Percentiles rank a stretch among this genome's conserved stretches.
These are phyloP conservation scores for Pistacia vera DNA, from an alignment of 345 rosid genomes.

Conservation along the genomic window DNA sequence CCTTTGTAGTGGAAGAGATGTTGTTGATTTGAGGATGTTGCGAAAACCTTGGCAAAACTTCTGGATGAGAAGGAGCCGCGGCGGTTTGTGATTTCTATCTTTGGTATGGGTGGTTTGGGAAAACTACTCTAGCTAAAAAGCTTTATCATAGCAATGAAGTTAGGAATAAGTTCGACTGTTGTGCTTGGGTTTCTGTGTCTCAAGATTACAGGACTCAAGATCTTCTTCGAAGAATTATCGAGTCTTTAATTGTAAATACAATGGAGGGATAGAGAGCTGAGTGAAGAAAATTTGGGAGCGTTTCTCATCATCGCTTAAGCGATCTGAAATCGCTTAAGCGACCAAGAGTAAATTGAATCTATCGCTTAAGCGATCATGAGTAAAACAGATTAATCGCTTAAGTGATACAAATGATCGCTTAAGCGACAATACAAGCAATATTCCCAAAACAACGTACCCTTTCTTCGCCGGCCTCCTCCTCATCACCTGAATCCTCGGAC, in stretches of 20 bases:
- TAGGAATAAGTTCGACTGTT: neutral
- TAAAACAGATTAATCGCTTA: too few relatives aligned
- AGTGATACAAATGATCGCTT: too few relatives aligned
- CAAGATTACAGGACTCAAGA: constrained; percentile 23
- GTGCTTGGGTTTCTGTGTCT: constrained; percentile 27
- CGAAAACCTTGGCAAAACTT: constrained; percentile 13
- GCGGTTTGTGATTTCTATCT: constrained; percentile 17
- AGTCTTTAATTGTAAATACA: neutral
- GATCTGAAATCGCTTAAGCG: too few relatives aligned
- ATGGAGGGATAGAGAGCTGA: neutral
- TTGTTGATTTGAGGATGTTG: constrained; percentile 16
- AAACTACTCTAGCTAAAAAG: constrained; percentile 27
- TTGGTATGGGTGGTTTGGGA: constrained; percentile 35
- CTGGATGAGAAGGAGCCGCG: neutral
- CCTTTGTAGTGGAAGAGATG: constrained; percentile 9
- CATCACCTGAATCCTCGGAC: too few relatives aligned
- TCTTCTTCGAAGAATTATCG: constrained; percentile 9
- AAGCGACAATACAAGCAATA: too few relatives aligned
- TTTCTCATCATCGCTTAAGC: too few relatives aligned
- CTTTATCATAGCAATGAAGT: constrained; percentile 17
- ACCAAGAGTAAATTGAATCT: too few relatives aligned
- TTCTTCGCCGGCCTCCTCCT: too few relatives aligned
- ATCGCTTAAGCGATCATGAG: too few relatives aligned
- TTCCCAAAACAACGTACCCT: too few relatives aligned
- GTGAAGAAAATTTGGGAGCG: neutral